Percentiles rank a stretch among this genome's conserved stretches.
Evolutionary conservation across 192 early-diverging fungal species (phyloP).

Genomic region (Tieghemiomyces parasiticus): DNA sequence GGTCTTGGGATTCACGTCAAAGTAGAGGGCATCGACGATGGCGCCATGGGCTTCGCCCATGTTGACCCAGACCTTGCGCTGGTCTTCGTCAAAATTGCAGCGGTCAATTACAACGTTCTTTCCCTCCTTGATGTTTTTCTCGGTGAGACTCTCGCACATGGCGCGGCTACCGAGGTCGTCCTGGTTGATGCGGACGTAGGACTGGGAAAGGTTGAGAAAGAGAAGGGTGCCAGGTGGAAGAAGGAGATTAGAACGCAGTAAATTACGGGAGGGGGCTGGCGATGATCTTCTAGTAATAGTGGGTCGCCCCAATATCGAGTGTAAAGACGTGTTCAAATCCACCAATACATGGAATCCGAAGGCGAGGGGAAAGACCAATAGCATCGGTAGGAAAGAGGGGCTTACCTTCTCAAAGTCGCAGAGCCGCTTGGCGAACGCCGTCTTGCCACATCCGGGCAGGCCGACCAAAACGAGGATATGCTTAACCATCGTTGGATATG

Average conservation of each 20-base stretch:
- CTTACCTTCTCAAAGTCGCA: conserved; percentile 1
- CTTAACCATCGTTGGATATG: conserved; percentile 18
- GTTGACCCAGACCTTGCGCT: conserved; percentile 56
- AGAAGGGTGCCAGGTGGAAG: no score
- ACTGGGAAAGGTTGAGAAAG: no score
- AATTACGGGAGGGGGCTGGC: no score
- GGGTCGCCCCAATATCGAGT: no score
- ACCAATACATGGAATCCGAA: no score
- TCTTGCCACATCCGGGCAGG: conserved; percentile 63
- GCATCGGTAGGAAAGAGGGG: no score
- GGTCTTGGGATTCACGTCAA: conserved; percentile 41
- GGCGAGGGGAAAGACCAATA: no score
- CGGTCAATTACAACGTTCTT: conserved; percentile 64
- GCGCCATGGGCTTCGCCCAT: conserved; percentile 39
- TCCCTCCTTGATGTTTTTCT: conserved; percentile 27
- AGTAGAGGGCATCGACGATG: conserved; percentile 47
- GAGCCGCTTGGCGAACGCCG: conserved; percentile 44
- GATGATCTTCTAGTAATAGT: no score
- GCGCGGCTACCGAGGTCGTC: conserved; percentile 53
- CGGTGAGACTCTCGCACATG: conserved; percentile 43
- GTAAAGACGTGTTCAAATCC: no score
- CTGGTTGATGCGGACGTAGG: conserved; percentile 54
- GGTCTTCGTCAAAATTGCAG: conserved; percentile 61
- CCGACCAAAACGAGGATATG: conserved; percentile 56
- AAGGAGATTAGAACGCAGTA: no score